Base-by-base conservation (phyloP, 2,329 filamentous ascomycete genomes). In the Nemania abortiva region DNA sequence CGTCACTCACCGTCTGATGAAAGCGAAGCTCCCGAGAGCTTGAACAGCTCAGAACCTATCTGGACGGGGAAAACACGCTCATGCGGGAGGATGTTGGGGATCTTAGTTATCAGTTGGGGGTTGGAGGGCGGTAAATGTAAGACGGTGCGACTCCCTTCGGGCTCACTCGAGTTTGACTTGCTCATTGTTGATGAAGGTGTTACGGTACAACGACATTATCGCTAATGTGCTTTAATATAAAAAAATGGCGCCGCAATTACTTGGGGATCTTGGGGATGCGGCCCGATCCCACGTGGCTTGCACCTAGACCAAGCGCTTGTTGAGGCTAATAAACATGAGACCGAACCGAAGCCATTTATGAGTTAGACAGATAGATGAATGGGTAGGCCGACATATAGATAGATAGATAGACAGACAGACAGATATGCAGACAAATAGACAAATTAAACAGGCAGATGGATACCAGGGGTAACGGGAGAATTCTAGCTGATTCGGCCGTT, bases 21-120 rank as follows among this genome's bases (percentile, higher is more conserved):
- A 56, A 93, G 83, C 2, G 91, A 92, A 22, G 91, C 91, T 31
- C 91, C 91, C 1, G 91, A 93, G 60, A 93, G 84, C 78, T 92
- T 90, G 76, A 93, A 93, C 60, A 93, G 82, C 80, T 91, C 88
- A 18, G 88, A 88, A 20, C 91, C 91, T 73, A 93, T 91, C 80
- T 93, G 91, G 69, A 93, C 90, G 1, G 91, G 90, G 70, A 93
- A 93, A 20, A 93, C 90, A 74, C 90, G 90, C 77, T 91, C 89
- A 72, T 91, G 89, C 2, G 91, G 91, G 20, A 93, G 83, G 61
- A 90, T 84, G 54, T 82, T 82, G 29, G 87, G 87, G 56, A 89
- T 89, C 73, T 82, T 83, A 71, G 79, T 78, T 63, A 85, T 78
- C 67, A 79, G 77, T 68, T 79, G 76, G 31, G 78, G 73, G 49